Percentiles rank a stretch among this genome's conserved stretches.
phyloP scores from a whole-genome alignment of 1,139 yeast species.

The Yamadazyma epiphylla region DNA sequence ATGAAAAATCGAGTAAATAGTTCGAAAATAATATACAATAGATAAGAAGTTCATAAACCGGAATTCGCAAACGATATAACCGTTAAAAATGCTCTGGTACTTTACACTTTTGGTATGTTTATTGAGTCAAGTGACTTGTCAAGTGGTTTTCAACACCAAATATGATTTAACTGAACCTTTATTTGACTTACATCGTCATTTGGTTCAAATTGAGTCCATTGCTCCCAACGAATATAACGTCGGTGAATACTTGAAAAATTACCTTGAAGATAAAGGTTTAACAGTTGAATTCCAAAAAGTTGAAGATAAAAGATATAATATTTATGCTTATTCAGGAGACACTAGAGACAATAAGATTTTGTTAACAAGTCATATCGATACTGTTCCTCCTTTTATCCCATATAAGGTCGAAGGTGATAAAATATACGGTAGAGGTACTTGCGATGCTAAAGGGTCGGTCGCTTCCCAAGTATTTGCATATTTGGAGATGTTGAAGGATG shows the following conservation, averaged over 20 bases:
- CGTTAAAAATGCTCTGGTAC: too few relatives aligned
- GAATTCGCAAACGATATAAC: too few relatives aligned
- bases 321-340: conserved; percentile 54
- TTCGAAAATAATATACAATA: too few relatives aligned
- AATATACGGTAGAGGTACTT: conserved; percentile 63
- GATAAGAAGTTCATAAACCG: too few relatives aligned
- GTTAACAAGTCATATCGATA: conserved; percentile 65
- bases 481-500: conserved; percentile 36
- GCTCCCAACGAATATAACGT: conserved; percentile 30
- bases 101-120: too few relatives aligned
- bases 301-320: conserved; percentile 37
- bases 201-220: conserved; percentile 34
- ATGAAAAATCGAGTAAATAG: conserved; percentile 4
- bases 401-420: conserved; percentile 46
- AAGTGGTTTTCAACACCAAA: too few relatives aligned
- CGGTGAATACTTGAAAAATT: conserved; percentile 27
- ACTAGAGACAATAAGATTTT: conserved; percentile 46
- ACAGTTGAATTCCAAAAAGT: conserved; percentile 48
- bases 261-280: conserved; percentile 40
- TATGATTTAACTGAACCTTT: too few relatives aligned
- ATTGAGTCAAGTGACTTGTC: too few relatives aligned
- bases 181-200: conserved; percentile 26
- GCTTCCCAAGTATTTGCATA: conserved; percentile 59
- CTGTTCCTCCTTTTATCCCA: conserved; percentile 65
- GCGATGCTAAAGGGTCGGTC: conserved; percentile 68